Base-by-base conservation (phyloP, 768 basidiomycete species). In the Flagelloscypha sp. region DNA sequence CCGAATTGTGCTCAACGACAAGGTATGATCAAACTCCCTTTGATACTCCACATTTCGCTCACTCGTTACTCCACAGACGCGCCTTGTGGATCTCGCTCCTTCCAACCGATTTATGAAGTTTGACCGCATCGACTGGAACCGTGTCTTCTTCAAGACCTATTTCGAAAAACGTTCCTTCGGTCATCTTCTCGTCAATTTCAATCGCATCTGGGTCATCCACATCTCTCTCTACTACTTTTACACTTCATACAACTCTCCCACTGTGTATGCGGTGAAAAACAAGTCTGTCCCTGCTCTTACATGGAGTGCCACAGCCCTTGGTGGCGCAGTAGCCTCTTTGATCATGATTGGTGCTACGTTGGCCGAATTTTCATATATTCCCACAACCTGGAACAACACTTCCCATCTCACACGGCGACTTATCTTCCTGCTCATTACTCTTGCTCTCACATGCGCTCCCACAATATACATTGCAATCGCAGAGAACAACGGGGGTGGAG, bases 101-200 rank as follows among this genome's bases (percentile, higher is more conserved):
- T 72, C 92, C 1, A 88, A 97, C 56, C 84, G 95, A 11, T 99
- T 87, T 63, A 80, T 82, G 76, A 92, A 79, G 58, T 76, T 99
- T 49, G 79, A 84, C 53, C 78, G 84, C 43, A 74, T 99, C 36
- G 88, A 95, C 36, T 99, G 95, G 95, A 79, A 76, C 51, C 74
- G 76, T 33, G 89, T 89, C 27, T 98, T 98, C 65, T 97, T 97
- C 78, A 99, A 99, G 68, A 99, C 95, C 5, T 99, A 94, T 62
- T 88, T 77, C 46, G 95, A 99, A 63, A 92, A 93, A 54, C 89
- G 95, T 15, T 95, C 94, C 27, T 72, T 71, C 40, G 79, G 83
- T 10, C 95, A 99, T 61, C 74, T 98, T 24, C 73, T 98, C 44
- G 90, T 97, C 70, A 97, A 99, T 63, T 99, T 99, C 67, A 99